Evolutionary conservation across 1,284 basidiomycete genomes (phyloP), one percentile per base, ranked within the genome.

Genomic region (Takashimella koratensis): DNA sequence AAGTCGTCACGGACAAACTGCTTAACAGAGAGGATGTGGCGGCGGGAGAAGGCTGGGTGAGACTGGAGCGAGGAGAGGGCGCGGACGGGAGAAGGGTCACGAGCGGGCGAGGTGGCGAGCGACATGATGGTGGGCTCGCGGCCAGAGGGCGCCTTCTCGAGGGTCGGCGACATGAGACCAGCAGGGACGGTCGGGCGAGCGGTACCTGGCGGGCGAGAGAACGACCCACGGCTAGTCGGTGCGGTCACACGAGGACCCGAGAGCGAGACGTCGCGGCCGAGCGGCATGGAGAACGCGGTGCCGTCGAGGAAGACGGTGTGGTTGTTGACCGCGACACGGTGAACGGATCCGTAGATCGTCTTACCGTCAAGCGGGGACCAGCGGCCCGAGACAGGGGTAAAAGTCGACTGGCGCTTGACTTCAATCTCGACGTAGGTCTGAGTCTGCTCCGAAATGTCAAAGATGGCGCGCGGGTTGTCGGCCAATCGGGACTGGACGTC

Each of bases 401-500:
- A 91, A 39, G 79, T 79, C 21, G 83, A 80, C 54, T 82, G 82
- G 51, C 95, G 84, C 62, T 89, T 88, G 43, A 94, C 80, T 61
- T 96, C 90, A 43, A 98, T 89, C 71, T 99, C 96, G 45, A 98
- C 90, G 65, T 87, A 88, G 1, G 93, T 93, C 60, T 91, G 83
- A 6, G 83, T 70, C 70, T 92, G 90, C 53, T 94, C 90, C 2
- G 90, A 85, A 12, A 98, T 81, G 44, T 87, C 86, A 67, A 98
- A 98, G 71, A 99, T 97, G 49, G 84, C 82, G 49, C 90, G 83
- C 4, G 95, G 95, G 76, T 96, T 97, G 67, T 95, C 92, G 74
- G 91, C 86, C 36, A 98, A 76, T 53, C 92, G 85, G 19, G 79
- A 68, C 20, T 84, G 83, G 62, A 99, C 86, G 71, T 90, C 90